Evolutionary conservation across 306 rosid species (phyloP), one percentile per base, ranked within the genome.

Genomic region (Cicer yamashitae): DNA sequence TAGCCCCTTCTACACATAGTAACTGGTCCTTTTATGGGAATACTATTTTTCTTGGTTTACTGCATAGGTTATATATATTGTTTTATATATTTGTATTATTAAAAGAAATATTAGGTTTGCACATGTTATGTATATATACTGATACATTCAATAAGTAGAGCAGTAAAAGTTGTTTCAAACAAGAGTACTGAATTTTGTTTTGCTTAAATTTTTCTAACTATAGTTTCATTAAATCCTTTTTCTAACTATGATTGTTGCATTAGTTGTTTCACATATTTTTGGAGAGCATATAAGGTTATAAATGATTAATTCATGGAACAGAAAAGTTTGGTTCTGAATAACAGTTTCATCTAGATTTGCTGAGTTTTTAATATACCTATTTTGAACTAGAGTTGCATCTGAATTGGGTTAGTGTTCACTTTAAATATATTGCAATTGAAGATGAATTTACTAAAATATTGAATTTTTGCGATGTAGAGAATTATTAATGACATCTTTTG

Each of bases 71-170:
- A 25, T 25, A 25, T 25, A 25, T 25, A 25, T 25, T 25, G 34
- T 25, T 25, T 25, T 25, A 25, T 3, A 25, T 25, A 25, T 25
- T 25, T 25, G 34, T 25, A 25, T 25, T 3, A 25, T 3, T 25
- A 25, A 47, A 54, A 9, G 17, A 6, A 25, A 44, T 25, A 53
- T 76, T 41, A 54, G 34, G 11, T 43, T 51, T 44, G 50, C 7
- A 15, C 39, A 4, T 69, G 44, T 47, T 59, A 17, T 61, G 25
- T 62, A 43, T 13, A 47, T 17, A 39, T 37, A 54, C 47, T 18
- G 44, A 69, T 59, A 69, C 70, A 18, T 47, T 59, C 64, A 48
- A 58, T 54, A 48, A 40, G 37, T 70, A 62, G 11, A 71, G 6
- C 13, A 6, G 30, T 25, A 25, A 25, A 22, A 62, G 41, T n/a